A percentile compares a stretch with the other conserved stretches of the same genome.
These are phyloP conservation scores for Talaromyces stipitatus DNA, from an alignment of 495 filamentous ascomycete species.

Conservation along the genomic window DNA sequence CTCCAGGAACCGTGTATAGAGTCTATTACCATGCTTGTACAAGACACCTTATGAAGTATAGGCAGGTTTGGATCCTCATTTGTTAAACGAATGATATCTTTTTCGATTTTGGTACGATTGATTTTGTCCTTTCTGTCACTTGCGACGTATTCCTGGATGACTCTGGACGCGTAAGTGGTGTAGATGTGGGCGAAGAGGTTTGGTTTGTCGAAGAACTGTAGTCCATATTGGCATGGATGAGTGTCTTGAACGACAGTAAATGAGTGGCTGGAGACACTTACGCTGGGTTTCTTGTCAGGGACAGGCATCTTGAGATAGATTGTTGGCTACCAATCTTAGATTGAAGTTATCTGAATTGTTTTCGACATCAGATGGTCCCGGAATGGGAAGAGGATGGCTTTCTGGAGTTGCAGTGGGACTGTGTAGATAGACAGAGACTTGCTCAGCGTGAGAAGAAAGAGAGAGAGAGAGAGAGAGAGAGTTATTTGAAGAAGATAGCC, in stretches of 20 bases:
- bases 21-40: slow-evolving; percentile 1
- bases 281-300: background rate
- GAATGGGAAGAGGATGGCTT: too few species aligned
- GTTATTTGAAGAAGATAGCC: background rate
- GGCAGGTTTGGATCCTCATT: background rate
- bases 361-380: background rate
- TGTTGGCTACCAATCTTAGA: background rate
- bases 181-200: slow-evolving; percentile 5
- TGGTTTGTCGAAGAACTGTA: background rate
- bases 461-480: background rate
- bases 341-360: background rate
- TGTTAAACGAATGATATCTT: background rate
- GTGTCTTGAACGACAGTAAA: too few species aligned
- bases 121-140: background rate
- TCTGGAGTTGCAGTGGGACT: background rate
- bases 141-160: background rate
- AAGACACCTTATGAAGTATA: background rate
- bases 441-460: background rate
- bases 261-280: background rate
- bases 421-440: background rate
- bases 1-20: too few species aligned
- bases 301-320: background rate
- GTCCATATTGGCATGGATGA: background rate
- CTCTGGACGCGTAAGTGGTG: background rate
- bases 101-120: slow-evolving; percentile 3